Conservation (phyloP, 495 filamentous ascomycete species). For the Penicillium angulare region DNA sequence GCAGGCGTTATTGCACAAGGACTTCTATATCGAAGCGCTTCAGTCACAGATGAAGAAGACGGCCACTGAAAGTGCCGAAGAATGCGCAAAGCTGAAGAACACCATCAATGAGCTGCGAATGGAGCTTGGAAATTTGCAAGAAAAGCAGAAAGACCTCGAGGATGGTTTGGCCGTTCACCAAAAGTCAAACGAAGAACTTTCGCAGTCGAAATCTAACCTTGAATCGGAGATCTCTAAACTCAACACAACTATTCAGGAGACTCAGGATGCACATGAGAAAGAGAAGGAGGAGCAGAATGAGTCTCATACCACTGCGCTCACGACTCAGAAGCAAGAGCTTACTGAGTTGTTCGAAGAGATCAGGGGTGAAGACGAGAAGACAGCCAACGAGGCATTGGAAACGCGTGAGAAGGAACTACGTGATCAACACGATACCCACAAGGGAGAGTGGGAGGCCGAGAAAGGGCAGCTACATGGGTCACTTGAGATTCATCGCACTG, state of each 20-base stretch:
- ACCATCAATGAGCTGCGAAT: slow-evolving; percentile 50
- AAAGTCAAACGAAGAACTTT: slow-evolving; percentile 42
- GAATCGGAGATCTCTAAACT: slow-evolving; percentile 53
- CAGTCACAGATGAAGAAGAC: slow-evolving; percentile 53
- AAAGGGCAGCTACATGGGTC: slow-evolving; percentile 42
- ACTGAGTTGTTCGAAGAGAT: slow-evolving; percentile 49
- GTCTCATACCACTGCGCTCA: slow-evolving; percentile 37
- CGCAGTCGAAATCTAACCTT: slow-evolving; percentile 36
- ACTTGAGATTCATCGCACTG: slow-evolving; percentile 34
- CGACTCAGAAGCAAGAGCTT: slow-evolving; percentile 41
- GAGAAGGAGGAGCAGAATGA: slow-evolving; percentile 40
- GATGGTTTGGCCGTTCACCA: slow-evolving; percentile 39
- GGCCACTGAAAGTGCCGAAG: slow-evolving; percentile 49
- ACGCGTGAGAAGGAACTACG: slow-evolving; percentile 39
- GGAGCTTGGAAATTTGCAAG: slow-evolving; percentile 58
- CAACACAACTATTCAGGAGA: slow-evolving; percentile 45
- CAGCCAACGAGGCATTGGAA: slow-evolving; percentile 36
- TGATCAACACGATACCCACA: slow-evolving; percentile 36
- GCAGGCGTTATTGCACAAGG: slow-evolving; percentile 48
- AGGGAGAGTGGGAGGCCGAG: slow-evolving; percentile 44
- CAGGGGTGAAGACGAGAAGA: slow-evolving; percentile 48
- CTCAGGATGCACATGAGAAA: slow-evolving; percentile 34
- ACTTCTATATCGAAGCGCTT: slow-evolving; percentile 53
- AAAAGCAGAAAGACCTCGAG: slow-evolving; percentile 52
- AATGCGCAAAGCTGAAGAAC: slow-evolving; percentile 45